Percentiles rank a stretch among this genome's conserved stretches.
phyloP scores from a whole-genome alignment of 1,284 basidiomycete species.

The Austroboletus niveus region DNA sequence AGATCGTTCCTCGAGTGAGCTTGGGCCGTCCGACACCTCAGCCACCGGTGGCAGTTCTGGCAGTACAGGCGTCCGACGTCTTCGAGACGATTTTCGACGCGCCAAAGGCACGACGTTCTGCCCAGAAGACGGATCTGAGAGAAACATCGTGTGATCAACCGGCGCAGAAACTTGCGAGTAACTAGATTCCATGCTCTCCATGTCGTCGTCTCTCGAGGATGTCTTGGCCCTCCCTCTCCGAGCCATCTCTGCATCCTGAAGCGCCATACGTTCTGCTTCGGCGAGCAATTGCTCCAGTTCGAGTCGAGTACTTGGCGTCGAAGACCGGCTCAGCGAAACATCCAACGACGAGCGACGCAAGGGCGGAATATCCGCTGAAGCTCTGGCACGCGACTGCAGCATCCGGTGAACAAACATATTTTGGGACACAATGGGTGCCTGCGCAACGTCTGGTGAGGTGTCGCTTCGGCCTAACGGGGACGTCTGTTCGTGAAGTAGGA shows the following conservation, averaged over 20 bases:
- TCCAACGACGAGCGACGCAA: conserved; percentile 4
- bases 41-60: conserved; percentile 17
- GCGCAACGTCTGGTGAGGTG: not conserved
- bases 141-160: conserved; percentile 10
- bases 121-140: conserved; percentile 1
- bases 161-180: conserved; percentile 29
- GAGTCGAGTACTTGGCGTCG: not conserved
- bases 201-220: not conserved
- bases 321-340: conserved; percentile 1
- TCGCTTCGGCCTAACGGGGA: not conserved
- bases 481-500: conserved; percentile 5
- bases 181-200: conserved; percentile 9
- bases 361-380: conserved; percentile 11
- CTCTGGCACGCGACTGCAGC: conserved; percentile 23
- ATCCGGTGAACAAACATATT: conserved; percentile 23
- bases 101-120: not conserved
- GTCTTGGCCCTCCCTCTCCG: not conserved
- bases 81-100: conserved; percentile 14
- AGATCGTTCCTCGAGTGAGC: not conserved
- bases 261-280: conserved; percentile 14
- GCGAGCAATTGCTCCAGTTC: conserved; percentile 17
- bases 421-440: not conserved
- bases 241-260: conserved; percentile 12
- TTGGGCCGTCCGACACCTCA: conserved; percentile 17
- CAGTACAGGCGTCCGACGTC: conserved; percentile 1